Evolutionary conservation across 1,284 basidiomycete species (phyloP).

Genomic region (Salmacisia buchloeana): DNA sequence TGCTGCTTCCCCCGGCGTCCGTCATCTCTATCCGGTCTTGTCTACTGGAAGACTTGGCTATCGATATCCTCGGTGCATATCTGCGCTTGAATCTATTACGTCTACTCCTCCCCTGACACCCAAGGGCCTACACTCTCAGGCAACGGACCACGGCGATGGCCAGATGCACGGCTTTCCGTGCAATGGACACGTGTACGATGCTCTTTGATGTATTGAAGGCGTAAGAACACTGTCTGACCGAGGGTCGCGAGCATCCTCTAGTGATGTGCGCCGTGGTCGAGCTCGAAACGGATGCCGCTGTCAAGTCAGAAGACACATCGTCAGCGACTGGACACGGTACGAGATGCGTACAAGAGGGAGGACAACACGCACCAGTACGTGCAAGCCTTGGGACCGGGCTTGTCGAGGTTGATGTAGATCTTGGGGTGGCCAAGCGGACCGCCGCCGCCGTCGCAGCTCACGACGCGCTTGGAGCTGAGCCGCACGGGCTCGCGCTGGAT

Average conservation of each 20-base stretch:
- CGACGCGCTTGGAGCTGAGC: constrained; percentile 71
- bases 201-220: too few species aligned
- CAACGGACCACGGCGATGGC: too few species aligned
- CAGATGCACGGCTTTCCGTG: too few species aligned
- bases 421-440: constrained; percentile 95
- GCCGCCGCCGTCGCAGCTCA: constrained; percentile 73
- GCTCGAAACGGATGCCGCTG: constrained; percentile 36
- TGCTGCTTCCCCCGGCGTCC: too few species aligned
- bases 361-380: constrained; percentile 36
- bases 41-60: too few species aligned
- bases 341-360: not conserved
- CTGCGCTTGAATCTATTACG: too few species aligned
- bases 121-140: too few species aligned
- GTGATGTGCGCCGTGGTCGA: too few species aligned
- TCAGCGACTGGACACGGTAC: not conserved
- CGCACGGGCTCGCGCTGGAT: constrained; percentile 78
- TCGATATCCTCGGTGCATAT: too few species aligned
- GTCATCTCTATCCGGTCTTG: too few species aligned
- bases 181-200: too few species aligned
- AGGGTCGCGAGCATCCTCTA: not conserved
- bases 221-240: not conserved
- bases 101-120: too few species aligned
- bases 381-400: constrained; percentile 45
- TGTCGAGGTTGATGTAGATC: constrained; percentile 84
- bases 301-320: not conserved